These are phyloP conservation scores for Zea luxurians DNA, from an alignment of 176 grass and related monocot genomes.

Conservation along the genomic window DNA sequence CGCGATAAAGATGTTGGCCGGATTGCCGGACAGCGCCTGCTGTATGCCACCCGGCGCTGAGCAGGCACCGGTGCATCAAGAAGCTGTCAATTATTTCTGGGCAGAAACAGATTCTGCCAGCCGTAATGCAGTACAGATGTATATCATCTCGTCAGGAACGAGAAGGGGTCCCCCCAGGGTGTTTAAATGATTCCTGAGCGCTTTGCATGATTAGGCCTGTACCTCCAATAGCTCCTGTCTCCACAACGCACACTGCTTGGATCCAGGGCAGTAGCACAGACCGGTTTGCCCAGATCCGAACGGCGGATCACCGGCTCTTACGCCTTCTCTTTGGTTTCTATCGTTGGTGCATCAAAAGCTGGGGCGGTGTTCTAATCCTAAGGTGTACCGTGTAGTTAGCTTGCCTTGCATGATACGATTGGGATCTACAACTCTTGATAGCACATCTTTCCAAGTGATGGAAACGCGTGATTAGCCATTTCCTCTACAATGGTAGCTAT, in stretches of 20 bases:
- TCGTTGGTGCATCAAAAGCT: slow-evolving; percentile 18
- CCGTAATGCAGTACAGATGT: slow-evolving; percentile 65
- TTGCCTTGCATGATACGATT: background rate
- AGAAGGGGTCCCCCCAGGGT: slow-evolving; percentile 25
- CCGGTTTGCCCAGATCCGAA: slow-evolving; percentile 52
- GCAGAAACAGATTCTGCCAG: slow-evolving; percentile 58
- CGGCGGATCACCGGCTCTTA: slow-evolving; percentile 8
- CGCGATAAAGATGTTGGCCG: slow-evolving; percentile 39
- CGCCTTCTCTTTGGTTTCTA: slow-evolving; percentile 4
- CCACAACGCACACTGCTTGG: slow-evolving; percentile 39
- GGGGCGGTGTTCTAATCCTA: slow-evolving; percentile 7
- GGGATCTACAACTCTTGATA: background rate
- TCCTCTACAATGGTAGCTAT: background rate
- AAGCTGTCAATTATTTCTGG: slow-evolving; percentile 64
- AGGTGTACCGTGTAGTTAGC: background rate
- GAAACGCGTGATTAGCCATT: background rate
- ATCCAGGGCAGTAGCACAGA: slow-evolving; percentile 31
- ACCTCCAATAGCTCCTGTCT: slow-evolving; percentile 51
- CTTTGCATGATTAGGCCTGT: slow-evolving; percentile 55
- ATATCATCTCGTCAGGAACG: slow-evolving; percentile 43
- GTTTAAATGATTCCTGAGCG: slow-evolving; percentile 53
- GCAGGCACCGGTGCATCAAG: slow-evolving; percentile 44
- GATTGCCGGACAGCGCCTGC: slow-evolving; percentile 42
- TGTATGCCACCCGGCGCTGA: slow-evolving; percentile 49
- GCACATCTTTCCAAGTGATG: slow-evolving; percentile 6